Evolutionary conservation across 2,329 filamentous ascomycete genomes (phyloP).

Genomic region (Esteya vermicola): DNA sequence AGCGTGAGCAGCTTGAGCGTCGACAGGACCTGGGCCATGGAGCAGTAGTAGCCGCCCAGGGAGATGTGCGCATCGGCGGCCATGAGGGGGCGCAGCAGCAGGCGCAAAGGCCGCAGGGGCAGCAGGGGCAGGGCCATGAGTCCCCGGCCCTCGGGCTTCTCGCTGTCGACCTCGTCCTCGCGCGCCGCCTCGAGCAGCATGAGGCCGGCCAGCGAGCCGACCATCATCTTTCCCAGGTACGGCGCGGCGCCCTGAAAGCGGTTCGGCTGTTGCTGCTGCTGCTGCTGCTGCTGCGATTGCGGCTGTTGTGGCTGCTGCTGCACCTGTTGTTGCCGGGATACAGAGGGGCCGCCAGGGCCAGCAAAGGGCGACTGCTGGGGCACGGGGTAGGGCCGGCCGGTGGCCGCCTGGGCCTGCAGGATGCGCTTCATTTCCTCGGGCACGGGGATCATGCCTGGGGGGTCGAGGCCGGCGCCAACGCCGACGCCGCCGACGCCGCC

Average conservation of each 20-base stretch:
- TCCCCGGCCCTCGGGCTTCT: constrained; percentile 50
- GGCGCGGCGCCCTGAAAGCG: constrained; percentile 39
- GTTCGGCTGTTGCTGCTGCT: constrained; percentile 24
- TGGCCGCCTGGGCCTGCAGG: constrained; percentile 39
- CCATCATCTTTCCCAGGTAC: constrained; percentile 68
- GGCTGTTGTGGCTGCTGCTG: constrained; percentile 45
- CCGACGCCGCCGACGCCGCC: constrained; percentile 24
- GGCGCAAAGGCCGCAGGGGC: constrained; percentile 35
- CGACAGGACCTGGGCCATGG: constrained; percentile 28
- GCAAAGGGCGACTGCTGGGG: constrained; percentile 24
- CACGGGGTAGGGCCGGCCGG: constrained; percentile 36
- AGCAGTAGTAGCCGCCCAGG: constrained; percentile 39
- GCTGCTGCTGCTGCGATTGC: constrained; percentile 32
- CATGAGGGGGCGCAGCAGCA: no score
- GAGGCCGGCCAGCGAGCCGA: constrained; percentile 78
- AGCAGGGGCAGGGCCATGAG: constrained; percentile 38
- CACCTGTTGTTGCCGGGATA: constrained; percentile 32
- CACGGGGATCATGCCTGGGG: constrained; percentile 49
- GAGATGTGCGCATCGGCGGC: constrained; percentile 29
- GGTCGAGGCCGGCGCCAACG: constrained; percentile 21
- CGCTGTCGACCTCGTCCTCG: constrained; percentile 49
- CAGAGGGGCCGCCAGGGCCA: constrained; percentile 22
- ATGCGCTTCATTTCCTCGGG: constrained; percentile 52
- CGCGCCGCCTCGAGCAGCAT: constrained; percentile 79
- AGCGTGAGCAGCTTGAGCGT: constrained; percentile 39